Evolutionary conservation across 179 eudicot genomes (phyloP), one percentile per base, ranked within the genome.

Genomic region (Vitellaria paradoxa): DNA sequence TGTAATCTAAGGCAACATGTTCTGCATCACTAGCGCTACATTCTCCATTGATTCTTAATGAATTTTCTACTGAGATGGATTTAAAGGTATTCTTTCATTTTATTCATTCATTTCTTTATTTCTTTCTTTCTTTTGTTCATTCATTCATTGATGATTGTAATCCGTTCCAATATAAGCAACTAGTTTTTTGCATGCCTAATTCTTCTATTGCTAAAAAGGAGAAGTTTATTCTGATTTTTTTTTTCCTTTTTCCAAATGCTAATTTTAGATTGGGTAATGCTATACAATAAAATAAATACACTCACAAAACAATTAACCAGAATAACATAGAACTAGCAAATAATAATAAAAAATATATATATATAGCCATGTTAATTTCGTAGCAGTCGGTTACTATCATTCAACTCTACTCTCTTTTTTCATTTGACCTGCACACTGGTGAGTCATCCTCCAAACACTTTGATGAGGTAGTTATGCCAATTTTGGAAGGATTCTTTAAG

Each of bases 1-100:
- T 30, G 1, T 30, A 30, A 30, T 30, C 37, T 1, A 30, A 0
- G 37, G 2, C 37, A 30, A 30, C 2, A 1, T 30, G 2, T 30
- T 30, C 37, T 30, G 1, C 2, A 30, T 30, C 37, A 30, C 37
- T 30, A 30, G 37, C 37, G 84, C 81, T 69, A 82, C 82, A 20
- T 60, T 88, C 2, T 93, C 93, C 46, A 68, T 89, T 81, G 84
- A 75, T 78, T 92, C 94, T 47, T 94, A 92, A 26, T 89, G 79
- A 24, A 14, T 50, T 70, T 45, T 50, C 45, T 11, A 9, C 45
- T 61, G 20, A 5, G 64, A 52, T 42, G 17, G 9, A 30, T 4
- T 18, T 1, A 55, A 30, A 2, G 37, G 37, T 30, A 30, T 30
- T 30, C 2, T 30, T 30, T 60, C 15, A 9, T 12, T 65, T 15